Evolutionary conservation across 1,284 basidiomycete genomes (phyloP).

Genomic region (Cerioporus squamosus): DNA sequence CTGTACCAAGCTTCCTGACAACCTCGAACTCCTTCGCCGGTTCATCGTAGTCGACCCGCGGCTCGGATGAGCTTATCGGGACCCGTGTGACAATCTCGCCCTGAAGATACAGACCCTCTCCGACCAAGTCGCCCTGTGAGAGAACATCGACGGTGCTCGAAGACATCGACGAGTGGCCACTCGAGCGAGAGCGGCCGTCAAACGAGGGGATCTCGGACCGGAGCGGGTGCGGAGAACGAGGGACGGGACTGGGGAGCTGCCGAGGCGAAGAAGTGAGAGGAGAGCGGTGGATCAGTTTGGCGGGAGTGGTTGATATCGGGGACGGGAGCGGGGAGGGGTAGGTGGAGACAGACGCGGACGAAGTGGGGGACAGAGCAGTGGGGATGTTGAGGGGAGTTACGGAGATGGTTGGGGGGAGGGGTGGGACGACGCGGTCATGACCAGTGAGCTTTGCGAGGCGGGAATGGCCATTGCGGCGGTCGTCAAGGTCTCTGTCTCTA

Average conservation of each 20-base stretch:
- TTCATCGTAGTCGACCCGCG: slow-evolving; percentile 43
- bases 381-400: slow-evolving; percentile 20
- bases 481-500: slow-evolving; percentile 35
- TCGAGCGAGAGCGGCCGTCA: slow-evolving; percentile 27
- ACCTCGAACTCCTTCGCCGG: slow-evolving; percentile 80
- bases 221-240: slow-evolving; percentile 30
- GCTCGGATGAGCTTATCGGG: slow-evolving; percentile 37
- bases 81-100: slow-evolving; percentile 66
- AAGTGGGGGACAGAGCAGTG: slow-evolving; percentile 28
- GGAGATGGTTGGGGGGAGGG: slow-evolving; percentile 24
- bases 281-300: slow-evolving; percentile 35
- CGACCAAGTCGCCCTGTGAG: slow-evolving; percentile 69
- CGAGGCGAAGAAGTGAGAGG: slow-evolving; percentile 34
- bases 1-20: slow-evolving; percentile 82
- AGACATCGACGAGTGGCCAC: slow-evolving; percentile 46
- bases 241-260: slow-evolving; percentile 27
- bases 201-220: slow-evolving; percentile 30
- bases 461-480: slow-evolving; percentile 33
- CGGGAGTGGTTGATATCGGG: slow-evolving; percentile 28
- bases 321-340: slow-evolving; percentile 33
- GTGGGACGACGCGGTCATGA: slow-evolving; percentile 35
- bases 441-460: slow-evolving; percentile 29
- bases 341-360: slow-evolving; percentile 34
- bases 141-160: slow-evolving; percentile 68
- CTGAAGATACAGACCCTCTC: slow-evolving; percentile 64